Evolutionary conservation across 805 yeast species (phyloP), one percentile per base, ranked within the genome.

Genomic region (Zygosaccharomyces siamensis): DNA sequence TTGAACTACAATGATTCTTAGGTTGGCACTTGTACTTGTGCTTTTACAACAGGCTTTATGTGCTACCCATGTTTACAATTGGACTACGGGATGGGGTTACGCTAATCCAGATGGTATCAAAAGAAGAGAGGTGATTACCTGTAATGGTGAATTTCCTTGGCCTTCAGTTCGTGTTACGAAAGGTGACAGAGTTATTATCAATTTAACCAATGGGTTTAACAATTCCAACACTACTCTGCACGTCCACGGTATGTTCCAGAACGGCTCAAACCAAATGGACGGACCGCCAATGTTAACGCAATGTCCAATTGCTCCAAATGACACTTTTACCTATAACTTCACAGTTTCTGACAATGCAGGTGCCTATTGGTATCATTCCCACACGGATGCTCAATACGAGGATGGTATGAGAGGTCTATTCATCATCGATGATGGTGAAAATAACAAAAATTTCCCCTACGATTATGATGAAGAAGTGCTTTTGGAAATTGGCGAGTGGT

Each of bases 311-410:
- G 82, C 86, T n/a, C 85, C 95, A 5, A 86, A 86, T 47, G 78
- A 79, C 52, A 77, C 86, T 16, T 74, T 80, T 70, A 68, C 83
- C 54, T 93, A 93, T 75, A 89, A 92, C 74, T 93, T 93, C 70
- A 85, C 96, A 24, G 88, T 89, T 52, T 79, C 78, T 43, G 68
- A 66, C 51, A 97, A 93, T 70, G 80, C 75, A 49, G 99, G 99
- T 61, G 79, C 96, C 16, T 93, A 75, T 76, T 93, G 99, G 99
- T 93, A 92, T 75, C 99, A 93, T 70, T 88, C 98, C 27, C 99
- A 93, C 72, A 81, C 90, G 31, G 69, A 76, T 20, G 92, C 90
- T 58, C 95, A 90, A 70, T 89, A 89, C 61, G 90, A 93, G 68
- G 98, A 93, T 65, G 99, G 99, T 65, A 77, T 86, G 81, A 78